Evolutionary conservation across 2,329 filamentous ascomycete genomes (phyloP).

Genomic region (Fusarium zealandicum): DNA sequence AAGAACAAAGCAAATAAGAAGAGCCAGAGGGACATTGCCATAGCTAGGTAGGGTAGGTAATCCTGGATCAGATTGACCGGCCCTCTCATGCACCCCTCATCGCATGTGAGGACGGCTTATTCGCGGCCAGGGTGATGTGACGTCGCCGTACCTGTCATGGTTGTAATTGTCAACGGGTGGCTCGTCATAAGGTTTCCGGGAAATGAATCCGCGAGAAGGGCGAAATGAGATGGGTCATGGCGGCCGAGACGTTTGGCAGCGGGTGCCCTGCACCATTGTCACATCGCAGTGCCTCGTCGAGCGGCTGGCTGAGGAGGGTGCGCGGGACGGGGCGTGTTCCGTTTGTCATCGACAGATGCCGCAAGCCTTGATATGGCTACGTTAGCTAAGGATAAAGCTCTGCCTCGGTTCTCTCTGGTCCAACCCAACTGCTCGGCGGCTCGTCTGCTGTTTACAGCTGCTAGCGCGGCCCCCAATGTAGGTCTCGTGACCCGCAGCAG

Average conservation of each 20-base stretch:
- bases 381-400: slow-evolving; percentile 16
- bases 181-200: slow-evolving; percentile 29
- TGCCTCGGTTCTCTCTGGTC: slow-evolving; percentile 18
- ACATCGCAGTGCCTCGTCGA: slow-evolving; percentile 28
- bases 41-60: slow-evolving; percentile 5
- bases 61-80: slow-evolving; percentile 7
- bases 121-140: slow-evolving; percentile 34
- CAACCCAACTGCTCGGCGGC: slow-evolving; percentile 11
- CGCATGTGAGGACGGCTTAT: slow-evolving; percentile 17
- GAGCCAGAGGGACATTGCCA: slow-evolving; percentile 12
- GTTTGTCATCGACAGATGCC: slow-evolving; percentile 30
- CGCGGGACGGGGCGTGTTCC: slow-evolving; percentile 34
- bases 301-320: slow-evolving; percentile 16
- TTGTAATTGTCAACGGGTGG: slow-evolving; percentile 16
- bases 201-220: slow-evolving; percentile 38
- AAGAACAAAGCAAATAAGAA: slow-evolving; percentile 21
- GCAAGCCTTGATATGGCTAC: slow-evolving; percentile 9
- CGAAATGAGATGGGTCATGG: slow-evolving; percentile 39
- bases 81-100: too few relatives aligned
- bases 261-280: slow-evolving; percentile 34
- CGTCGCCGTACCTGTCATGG: slow-evolving; percentile 13
- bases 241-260: slow-evolving; percentile 14
- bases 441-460: slow-evolving; percentile 11
- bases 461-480: slow-evolving; percentile 6
- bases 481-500: slow-evolving; percentile 4